Conservation (phyloP, 768 basidiomycete species). For the Obba rivulosa region DNA sequence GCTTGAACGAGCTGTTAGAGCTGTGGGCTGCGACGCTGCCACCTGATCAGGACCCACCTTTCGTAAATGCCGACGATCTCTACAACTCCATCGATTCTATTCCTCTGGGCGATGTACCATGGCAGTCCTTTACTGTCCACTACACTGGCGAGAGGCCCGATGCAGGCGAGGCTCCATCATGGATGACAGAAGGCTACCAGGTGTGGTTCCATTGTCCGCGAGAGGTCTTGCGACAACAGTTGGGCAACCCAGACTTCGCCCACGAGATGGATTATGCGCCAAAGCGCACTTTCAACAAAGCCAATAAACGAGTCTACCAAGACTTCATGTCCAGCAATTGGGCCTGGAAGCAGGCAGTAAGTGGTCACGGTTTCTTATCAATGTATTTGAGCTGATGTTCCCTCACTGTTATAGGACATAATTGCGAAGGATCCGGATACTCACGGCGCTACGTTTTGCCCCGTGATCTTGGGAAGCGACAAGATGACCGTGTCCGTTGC, state of each 20-base stretch:
- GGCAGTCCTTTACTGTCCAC: slow-evolving; percentile 30
- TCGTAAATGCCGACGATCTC: background rate
- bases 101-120: slow-evolving; percentile 29
- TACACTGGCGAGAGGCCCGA: background rate
- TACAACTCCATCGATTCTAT: slow-evolving; percentile 23
- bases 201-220: slow-evolving; percentile 17
- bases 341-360: slow-evolving; percentile 26
- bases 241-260: slow-evolving; percentile 16
- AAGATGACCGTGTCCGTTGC: slow-evolving; percentile 21
- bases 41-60: too few species aligned
- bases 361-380: background rate
- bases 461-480: slow-evolving; percentile 19
- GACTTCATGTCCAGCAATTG: slow-evolving; percentile 23
- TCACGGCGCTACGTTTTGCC: slow-evolving; percentile 13
- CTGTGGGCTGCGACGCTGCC: slow-evolving; percentile 6
- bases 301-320: slow-evolving; percentile 5
- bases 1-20: slow-evolving; percentile 13
- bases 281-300: slow-evolving; percentile 8
- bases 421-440: slow-evolving; percentile 4
- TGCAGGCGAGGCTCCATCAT: slow-evolving; percentile 8
- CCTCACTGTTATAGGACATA: background rate
- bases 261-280: slow-evolving; percentile 16
- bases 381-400: background rate
- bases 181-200: slow-evolving; percentile 22
- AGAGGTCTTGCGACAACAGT: slow-evolving; percentile 10